These are phyloP conservation scores for Triangularia verruculosa DNA, from an alignment of 2,329 filamentous ascomycete genomes.

Conservation along the genomic window DNA sequence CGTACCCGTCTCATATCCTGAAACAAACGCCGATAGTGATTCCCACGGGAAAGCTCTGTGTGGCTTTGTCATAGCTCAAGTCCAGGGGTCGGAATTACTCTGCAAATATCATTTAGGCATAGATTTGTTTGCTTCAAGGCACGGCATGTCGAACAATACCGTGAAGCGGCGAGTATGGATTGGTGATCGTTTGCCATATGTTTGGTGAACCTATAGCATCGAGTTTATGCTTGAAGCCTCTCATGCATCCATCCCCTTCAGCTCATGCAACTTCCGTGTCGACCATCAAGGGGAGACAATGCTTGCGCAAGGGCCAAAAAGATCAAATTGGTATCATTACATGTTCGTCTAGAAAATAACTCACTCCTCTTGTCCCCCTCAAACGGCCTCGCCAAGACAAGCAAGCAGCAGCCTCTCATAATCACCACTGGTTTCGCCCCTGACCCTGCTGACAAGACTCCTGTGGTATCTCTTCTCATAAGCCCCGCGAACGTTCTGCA, in stretches of 20 bases:
- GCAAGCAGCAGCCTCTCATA: conserved; percentile 76
- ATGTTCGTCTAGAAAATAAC: neutral
- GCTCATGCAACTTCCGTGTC: neutral
- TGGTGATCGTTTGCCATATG: neutral
- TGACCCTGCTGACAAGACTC: conserved; percentile 67
- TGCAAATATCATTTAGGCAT: too few species aligned
- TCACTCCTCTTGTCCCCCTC: neutral
- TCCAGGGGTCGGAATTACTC: neutral
- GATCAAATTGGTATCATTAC: neutral
- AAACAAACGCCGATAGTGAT: conserved; percentile 12
- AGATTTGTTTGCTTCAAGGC: neutral
- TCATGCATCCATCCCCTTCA: neutral
- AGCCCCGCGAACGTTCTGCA: conserved; percentile 74
- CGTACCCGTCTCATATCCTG: conserved; percentile 13
- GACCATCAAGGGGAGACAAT: too few species aligned
- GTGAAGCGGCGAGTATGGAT: too few species aligned
- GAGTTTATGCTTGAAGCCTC: neutral
- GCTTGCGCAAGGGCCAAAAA: neutral
- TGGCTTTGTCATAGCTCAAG: neutral
- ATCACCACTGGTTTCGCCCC: conserved; percentile 80
- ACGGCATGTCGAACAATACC: neutral
- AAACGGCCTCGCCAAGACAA: conserved; percentile 48
- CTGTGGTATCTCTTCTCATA: conserved; percentile 70
- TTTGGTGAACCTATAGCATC: neutral
- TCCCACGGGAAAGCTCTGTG: neutral